Conservation (phyloP, 2,329 filamentous ascomycete genomes). For the Nothophoma quercina region DNA sequence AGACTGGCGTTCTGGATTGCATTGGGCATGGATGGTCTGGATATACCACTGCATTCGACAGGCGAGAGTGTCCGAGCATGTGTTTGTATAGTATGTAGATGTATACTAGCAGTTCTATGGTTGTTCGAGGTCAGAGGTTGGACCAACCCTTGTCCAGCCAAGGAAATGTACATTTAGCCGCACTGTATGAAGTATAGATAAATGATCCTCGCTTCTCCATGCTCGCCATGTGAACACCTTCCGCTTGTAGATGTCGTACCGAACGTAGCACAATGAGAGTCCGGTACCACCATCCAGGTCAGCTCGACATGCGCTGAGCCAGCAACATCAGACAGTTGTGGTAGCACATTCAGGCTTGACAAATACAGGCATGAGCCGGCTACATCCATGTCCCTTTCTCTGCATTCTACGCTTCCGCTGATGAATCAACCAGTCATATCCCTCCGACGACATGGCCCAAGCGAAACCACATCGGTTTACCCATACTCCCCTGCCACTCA, state of each 20-base stretch:
- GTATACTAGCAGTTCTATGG: conserved; percentile 10
- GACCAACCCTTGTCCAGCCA: background rate
- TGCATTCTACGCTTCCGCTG: background rate
- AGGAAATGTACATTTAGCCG: conserved; percentile 11
- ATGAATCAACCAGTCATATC: background rate
- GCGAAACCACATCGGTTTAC: background rate
- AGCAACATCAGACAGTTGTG: no score
- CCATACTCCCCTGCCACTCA: background rate
- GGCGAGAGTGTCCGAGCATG: background rate
- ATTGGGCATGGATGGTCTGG: background rate
- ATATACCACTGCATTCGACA: background rate
- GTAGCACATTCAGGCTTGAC: no score
- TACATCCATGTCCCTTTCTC: background rate
- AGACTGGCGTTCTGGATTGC: conserved; percentile 14
- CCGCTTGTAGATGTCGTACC: background rate
- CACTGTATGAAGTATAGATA: conserved; percentile 10
- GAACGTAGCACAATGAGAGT: background rate
- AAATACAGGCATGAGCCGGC: background rate
- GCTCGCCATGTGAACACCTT: background rate
- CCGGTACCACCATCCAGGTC: background rate
- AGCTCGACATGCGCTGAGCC: background rate
- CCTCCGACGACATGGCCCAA: background rate
- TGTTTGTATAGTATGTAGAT: conserved; percentile 4
- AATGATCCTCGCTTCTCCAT: conserved; percentile 11
- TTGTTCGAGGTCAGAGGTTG: background rate